Evolutionary conservation across 2,329 filamentous ascomycete genomes (phyloP).

Genomic region (Diaporthe aspalathi): DNA sequence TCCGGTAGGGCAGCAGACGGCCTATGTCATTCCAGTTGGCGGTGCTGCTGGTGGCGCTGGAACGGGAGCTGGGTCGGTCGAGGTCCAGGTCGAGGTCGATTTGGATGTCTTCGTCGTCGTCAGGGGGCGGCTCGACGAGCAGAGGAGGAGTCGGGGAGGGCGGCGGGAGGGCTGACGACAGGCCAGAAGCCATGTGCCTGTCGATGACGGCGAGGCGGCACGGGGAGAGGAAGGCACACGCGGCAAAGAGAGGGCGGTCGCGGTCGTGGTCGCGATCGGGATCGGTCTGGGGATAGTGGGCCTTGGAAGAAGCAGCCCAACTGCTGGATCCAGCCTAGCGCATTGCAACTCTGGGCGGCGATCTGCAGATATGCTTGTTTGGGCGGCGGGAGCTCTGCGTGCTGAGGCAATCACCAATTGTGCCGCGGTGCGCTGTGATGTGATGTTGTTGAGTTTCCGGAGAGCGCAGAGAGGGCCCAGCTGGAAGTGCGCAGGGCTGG

Average conservation of each 20-base stretch:
- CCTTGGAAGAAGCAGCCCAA: constrained; percentile 23
- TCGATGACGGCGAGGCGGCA: constrained; percentile 13
- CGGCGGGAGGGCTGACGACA: constrained; percentile 69
- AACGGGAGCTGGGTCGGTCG: constrained; percentile 43
- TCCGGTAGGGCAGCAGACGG: constrained; percentile 29
- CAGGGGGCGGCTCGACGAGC: constrained; percentile 56
- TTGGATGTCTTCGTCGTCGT: constrained; percentile 45
- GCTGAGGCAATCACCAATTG: constrained; percentile 4
- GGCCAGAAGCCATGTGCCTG: constrained; percentile 66
- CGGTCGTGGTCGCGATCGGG: constrained; percentile 11
- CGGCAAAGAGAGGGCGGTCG: constrained; percentile 12
- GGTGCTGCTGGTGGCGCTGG: constrained; percentile 40
- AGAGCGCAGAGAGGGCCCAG: neutral
- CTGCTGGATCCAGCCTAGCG: constrained; percentile 36
- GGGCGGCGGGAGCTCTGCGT: constrained; percentile 12
- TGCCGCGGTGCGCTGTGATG: neutral
- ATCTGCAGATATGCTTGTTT: constrained; percentile 17
- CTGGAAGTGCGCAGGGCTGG: neutral
- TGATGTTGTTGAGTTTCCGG: neutral
- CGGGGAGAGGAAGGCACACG: neutral
- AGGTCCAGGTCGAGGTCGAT: constrained; percentile 43
- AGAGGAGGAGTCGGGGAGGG: constrained; percentile 74
- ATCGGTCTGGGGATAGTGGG: constrained; percentile 30
- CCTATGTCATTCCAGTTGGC: constrained; percentile 40
- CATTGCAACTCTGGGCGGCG: constrained; percentile 26